These are phyloP conservation scores for Plectosphaerella plurivora DNA, from an alignment of 2,329 filamentous ascomycete genomes.

Conservation along the genomic window DNA sequence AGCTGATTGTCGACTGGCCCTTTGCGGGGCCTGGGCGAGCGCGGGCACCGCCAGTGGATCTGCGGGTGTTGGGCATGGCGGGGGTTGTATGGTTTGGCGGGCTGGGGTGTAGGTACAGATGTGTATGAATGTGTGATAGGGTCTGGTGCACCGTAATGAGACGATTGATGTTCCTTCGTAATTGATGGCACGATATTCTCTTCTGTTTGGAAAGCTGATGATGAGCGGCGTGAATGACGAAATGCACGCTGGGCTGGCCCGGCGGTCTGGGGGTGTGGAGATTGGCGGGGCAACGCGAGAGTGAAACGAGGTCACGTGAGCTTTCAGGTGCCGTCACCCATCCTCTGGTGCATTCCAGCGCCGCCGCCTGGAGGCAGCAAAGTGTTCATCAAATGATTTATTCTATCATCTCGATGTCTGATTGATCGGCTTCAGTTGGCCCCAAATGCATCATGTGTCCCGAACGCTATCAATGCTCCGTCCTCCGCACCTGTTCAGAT, in stretches of 20 bases:
- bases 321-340: not conserved
- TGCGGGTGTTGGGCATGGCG: conserved; percentile 44
- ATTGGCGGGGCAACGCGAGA: conserved; percentile 54
- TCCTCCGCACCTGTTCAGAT: not conserved
- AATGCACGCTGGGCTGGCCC: conserved; percentile 3
- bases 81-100: not conserved
- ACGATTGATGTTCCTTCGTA: too few species aligned
- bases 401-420: too few species aligned
- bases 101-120: too few species aligned
- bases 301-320: conserved; percentile 45
- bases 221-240: conserved; percentile 10
- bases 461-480: not conserved
- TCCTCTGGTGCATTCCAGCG: too few species aligned
- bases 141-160: too few species aligned
- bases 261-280: not conserved
- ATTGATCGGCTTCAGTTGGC: too few species aligned
- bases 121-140: too few species aligned
- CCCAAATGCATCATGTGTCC: not conserved
- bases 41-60: conserved; percentile 36
- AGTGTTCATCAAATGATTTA: too few species aligned
- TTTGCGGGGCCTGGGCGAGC: conserved; percentile 31
- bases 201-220: not conserved
- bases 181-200: not conserved
- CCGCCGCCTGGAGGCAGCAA: too few species aligned
- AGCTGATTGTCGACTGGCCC: conserved; percentile 52